Base-by-base conservation (phyloP, 495 filamentous ascomycete species). In the Echria macrotheca region DNA sequence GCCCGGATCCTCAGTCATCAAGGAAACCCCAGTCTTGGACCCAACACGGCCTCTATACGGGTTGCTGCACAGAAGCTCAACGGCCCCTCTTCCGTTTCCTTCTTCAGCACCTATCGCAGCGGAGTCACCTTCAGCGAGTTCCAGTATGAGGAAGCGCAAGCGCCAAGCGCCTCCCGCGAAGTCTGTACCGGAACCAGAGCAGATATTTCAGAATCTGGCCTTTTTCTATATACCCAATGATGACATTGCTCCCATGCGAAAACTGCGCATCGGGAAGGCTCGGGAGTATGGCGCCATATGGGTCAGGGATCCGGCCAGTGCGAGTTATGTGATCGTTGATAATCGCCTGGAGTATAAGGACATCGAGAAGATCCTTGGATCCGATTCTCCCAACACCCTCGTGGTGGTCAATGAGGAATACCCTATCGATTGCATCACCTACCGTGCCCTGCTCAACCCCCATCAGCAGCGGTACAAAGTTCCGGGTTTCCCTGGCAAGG, bases 151-250 rank as follows among this genome's bases (percentile, higher is more conserved):
- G 38, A 83, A 83, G 54, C 65, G 79, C 42, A 85, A 81, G 56
- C 63, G 64, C 59, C 59, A 47, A 42, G 61, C 44, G 8, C 46
- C 57, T 2, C 23, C 56, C 4, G 58, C 73, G 64, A 28, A 38
- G 68, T 2, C 35, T 24, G 68, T 80, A 1, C 79, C 85, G 1
- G 81, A 84, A 47, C 60, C 70, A 4, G 69, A 79, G 47, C 76
- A 80, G 55, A 78, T 91, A 9, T 85, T 94, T 65, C 79, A 74
- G 39, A 76, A 70, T 0, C 60, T 86, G 12, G 67, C 65, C 0
- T 87, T 91, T 55, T 89, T 74, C 50, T 98, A 95, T 63, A 76
- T 93, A 19, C 93, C 89, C 0, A 86, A 91, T 49, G 81, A 86
- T 52, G 83, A 90, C 54, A 73, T 84, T 32, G 76, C 81, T 14